Conservation (phyloP, 2,329 filamentous ascomycete species). For the Periglandula ipomoeae region DNA sequence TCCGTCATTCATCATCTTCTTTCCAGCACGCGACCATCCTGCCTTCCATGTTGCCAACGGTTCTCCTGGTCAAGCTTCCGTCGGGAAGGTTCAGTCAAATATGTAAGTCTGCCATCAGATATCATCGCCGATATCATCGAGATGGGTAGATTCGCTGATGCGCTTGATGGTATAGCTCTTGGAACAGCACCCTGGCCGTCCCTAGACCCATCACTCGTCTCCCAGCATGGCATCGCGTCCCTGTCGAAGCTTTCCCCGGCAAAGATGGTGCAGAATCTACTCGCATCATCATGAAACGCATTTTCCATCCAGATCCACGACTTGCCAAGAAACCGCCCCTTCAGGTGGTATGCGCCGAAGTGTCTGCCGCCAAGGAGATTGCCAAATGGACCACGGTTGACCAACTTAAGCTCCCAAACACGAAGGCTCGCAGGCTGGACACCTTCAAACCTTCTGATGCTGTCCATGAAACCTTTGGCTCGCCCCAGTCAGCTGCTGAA, state of each 20-base stretch:
- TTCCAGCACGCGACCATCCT: conserved; percentile 12
- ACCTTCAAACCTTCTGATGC: conserved; percentile 4
- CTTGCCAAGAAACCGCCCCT: neutral
- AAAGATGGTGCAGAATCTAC: conserved; percentile 6
- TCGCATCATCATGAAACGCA: conserved; percentile 25
- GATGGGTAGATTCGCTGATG: neutral
- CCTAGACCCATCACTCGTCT: conserved; percentile 13
- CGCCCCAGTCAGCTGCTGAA: conserved; percentile 7
- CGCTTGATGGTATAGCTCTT: conserved; percentile 12
- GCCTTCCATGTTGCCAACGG: neutral
- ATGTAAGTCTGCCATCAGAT: neutral
- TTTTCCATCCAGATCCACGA: conserved; percentile 11
- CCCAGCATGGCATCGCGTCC: conserved; percentile 24
- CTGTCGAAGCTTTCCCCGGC: conserved; percentile 15
- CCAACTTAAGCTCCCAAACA: conserved; percentile 5
- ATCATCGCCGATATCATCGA: neutral
- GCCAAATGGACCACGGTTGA: conserved; percentile 1
- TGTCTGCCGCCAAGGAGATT: neutral
- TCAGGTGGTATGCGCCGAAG: neutral
- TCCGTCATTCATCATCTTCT: conserved; percentile 18
- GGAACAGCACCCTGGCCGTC: conserved; percentile 13
- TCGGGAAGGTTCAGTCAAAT: neutral
- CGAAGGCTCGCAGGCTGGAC: conserved; percentile 5
- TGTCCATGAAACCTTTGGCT: neutral
- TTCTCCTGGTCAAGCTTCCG: neutral